These are phyloP conservation scores for Amoebophrya sp. DNA, from an alignment of 169 alveolate species.

Conservation along the genomic window DNA sequence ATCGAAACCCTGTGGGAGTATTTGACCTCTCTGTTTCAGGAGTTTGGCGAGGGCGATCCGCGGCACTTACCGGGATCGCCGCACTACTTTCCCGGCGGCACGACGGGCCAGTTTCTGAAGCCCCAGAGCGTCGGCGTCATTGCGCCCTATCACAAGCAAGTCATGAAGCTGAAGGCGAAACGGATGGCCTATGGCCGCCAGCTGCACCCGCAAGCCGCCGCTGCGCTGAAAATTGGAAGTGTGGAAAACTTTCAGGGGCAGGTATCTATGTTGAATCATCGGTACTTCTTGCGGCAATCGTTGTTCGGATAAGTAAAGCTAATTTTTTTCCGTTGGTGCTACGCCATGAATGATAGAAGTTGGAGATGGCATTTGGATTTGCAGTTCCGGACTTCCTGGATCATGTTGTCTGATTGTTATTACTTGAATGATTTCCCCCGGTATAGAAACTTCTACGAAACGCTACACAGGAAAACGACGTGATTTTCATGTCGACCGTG, in stretches of 20 bases:
- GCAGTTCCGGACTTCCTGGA: no score
- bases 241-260: constrained; percentile 18
- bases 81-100: no score
- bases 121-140: neutral
- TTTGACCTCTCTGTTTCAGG: neutral
- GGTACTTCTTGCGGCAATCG: neutral
- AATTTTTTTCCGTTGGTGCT: no score
- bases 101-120: no score
- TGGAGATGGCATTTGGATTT: no score
- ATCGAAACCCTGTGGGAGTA: neutral
- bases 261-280: neutral
- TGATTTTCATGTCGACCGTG: neutral
- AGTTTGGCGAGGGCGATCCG: neutral
- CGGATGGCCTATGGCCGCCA: neutral
- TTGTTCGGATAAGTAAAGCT: neutral
- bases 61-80: no score
- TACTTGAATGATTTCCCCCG: no score
- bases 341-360: no score
- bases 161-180: neutral
- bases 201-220: neutral
- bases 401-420: no score
- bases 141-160: constrained; percentile 17
- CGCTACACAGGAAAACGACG: constrained; percentile 22
- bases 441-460: no score
- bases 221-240: neutral